Base-by-base conservation (phyloP, 768 basidiomycete genomes). In the Suillus hirtellus region DNA sequence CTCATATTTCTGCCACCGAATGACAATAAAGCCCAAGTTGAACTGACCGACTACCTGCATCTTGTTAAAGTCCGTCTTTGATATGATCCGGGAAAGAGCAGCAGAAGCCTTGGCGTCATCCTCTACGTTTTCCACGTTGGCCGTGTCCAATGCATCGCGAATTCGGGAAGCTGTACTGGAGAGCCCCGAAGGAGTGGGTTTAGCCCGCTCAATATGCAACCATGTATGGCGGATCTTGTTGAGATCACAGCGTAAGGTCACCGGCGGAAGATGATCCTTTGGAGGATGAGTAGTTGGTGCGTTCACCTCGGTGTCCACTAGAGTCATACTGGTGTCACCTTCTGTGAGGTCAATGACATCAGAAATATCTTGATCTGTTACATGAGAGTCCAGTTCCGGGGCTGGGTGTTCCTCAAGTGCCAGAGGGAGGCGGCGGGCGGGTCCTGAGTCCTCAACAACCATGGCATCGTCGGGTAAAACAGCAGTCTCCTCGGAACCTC, bases 31-130 rank as follows among this genome's bases (percentile, higher is more conserved):
- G 0, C 96, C 96, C 38, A 89, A 83, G 69, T 99, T 99, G 76
- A 98, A 99, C 75, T 99, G 97, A 0, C 97, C 97, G 49, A 96
- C 67, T 14, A 97, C 77, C 0, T 88, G 81, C 97, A 99, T 99
- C 7, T 68, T 67, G 8, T 74, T 82, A 68, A 99, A 99, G 76
- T 99, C 96, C 2, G 75, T 72, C 77, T 99, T 99, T 49, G 86
- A 83, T 34, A 99, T 95, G 40, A 94, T 87, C 17, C 96, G 85
- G 12, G 92, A 84, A 2, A 99, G 85, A 0, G 88, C 88, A 56
- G 84, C 84, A 24, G 84, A 82, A 0, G 85, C 90, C 14, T 80
- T 83, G 15, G 76, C 80, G 15, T 83, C 79, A 58, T 89, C 84
- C 38, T 85, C 80, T 10, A 80, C 79, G 11, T 72, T 75, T 21